phyloP scores from a whole-genome alignment of 805 yeast genomes.

The Pichia ethanolica region DNA sequence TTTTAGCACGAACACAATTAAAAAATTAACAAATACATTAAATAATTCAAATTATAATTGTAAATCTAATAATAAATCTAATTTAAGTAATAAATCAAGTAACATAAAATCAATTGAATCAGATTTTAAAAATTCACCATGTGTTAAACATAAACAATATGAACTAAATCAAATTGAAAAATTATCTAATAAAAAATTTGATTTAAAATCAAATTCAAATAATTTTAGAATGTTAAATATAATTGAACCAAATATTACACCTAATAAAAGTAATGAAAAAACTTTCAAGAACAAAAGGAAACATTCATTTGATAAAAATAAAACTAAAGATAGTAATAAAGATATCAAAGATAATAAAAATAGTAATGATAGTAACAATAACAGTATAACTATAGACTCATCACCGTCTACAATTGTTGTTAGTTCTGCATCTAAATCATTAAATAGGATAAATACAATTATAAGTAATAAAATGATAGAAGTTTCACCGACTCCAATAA shows the following conservation, averaged over 20 bases:
- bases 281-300: too few relatives aligned
- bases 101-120: neutral
- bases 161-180: neutral
- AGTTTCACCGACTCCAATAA: conserved; percentile 28
- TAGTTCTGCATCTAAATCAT: conserved; percentile 20
- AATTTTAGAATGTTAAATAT: neutral
- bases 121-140: conserved; percentile 1
- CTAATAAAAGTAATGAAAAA: too few relatives aligned
- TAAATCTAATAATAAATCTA: too few relatives aligned
- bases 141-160: neutral
- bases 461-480: conserved; percentile 10
- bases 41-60: neutral
- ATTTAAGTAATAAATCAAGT: too few relatives aligned
- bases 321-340: neutral
- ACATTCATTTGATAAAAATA: neutral
- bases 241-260: neutral
- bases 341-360: neutral
- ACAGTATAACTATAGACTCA: conserved; percentile 14
- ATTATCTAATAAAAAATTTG: neutral
- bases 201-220: neutral
- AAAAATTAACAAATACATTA: conserved; percentile 5
- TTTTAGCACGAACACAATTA: neutral
- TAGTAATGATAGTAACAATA: neutral
- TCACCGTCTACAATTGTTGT: conserved; percentile 30
- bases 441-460: conserved; percentile 1